Evolutionary conservation across 2,329 filamentous ascomycete species (phyloP).

Genomic region (Alternaria brassicae): DNA sequence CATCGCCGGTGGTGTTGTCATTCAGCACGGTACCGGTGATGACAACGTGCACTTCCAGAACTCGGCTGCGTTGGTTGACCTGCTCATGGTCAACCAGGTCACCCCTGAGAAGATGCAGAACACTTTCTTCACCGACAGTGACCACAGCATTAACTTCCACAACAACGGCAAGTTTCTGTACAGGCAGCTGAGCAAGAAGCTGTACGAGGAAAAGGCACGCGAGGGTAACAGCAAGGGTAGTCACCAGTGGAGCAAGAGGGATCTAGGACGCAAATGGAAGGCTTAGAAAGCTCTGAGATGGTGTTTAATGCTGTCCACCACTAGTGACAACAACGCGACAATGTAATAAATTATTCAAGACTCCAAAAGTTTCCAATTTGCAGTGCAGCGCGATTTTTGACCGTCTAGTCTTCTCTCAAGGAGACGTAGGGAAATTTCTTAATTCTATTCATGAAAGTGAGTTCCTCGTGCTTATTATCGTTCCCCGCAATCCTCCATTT

Average conservation of each 20-base stretch:
- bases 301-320: neutral
- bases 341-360: neutral
- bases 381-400: no score
- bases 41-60: constrained; percentile 78
- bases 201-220: constrained; percentile 69
- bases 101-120: constrained; percentile 68
- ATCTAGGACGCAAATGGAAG: constrained; percentile 23
- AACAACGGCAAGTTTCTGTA: constrained; percentile 65
- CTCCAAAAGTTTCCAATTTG: neutral
- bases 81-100: constrained; percentile 66
- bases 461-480: neutral
- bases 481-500: neutral
- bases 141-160: constrained; percentile 68
- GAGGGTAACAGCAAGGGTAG: constrained; percentile 42
- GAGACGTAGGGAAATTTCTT: neutral
- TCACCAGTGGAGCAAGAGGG: constrained; percentile 58
- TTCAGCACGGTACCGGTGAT: constrained; percentile 72
- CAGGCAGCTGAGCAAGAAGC: constrained; percentile 65
- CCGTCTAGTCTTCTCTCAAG: neutral
- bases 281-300: neutral
- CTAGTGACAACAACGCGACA: neutral
- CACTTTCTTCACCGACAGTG: constrained; percentile 70
- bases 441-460: neutral
- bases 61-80: constrained; percentile 66
- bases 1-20: constrained; percentile 65